Evolutionary conservation across 768 basidiomycete species (phyloP), one percentile per base, ranked within the genome.

Genomic region (Phlegmacium glaucopus): DNA sequence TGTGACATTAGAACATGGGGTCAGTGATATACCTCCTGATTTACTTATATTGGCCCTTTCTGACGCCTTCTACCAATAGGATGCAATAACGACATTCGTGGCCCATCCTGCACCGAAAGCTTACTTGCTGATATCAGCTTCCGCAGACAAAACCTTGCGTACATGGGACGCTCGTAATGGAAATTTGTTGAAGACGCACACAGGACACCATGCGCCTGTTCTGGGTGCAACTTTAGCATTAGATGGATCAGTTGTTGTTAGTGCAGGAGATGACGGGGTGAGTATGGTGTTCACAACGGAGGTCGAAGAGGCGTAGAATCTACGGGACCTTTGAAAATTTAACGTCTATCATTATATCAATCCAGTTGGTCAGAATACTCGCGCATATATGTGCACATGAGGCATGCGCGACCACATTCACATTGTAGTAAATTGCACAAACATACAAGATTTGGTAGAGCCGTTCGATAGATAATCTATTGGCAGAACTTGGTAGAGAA

Each of bases 111-210:
- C 80, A 18, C 87, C 92, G 3, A 83, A 85, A 57, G 69, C 80
- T 1, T 79, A 94, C 59, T 71, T 95, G 18, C 66, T 99, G 22
- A 80, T 94, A 13, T 89, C 93, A 9, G 89, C 79, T 0, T 95
- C 92, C 8, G 90, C 90, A 2, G 96, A 99, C 67, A 82, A 75
- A 48, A 87, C 83, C 1, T 72, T 97, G 45, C 83, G 80, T 50
- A 94, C 94, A 10, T 98, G 94, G 95, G 95, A 99, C 63, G 84
- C 83, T 10, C 83, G 94, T 38, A 89, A 85, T 2, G 94, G 95
- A 0, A 68, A 76, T 3, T 75, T 94, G 16, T 49, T 95, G 22
- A 81, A 81, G 26, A 84, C 85, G 42, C 90, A 97, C 62, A 82
- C 77, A 17, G 95, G 94, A 1, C 94, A 98, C 56, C 77, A 72